Evolutionary conservation across 1,284 basidiomycete species (phyloP), one percentile per base, ranked within the genome.

Genomic region (Ceratobasidium sp.): DNA sequence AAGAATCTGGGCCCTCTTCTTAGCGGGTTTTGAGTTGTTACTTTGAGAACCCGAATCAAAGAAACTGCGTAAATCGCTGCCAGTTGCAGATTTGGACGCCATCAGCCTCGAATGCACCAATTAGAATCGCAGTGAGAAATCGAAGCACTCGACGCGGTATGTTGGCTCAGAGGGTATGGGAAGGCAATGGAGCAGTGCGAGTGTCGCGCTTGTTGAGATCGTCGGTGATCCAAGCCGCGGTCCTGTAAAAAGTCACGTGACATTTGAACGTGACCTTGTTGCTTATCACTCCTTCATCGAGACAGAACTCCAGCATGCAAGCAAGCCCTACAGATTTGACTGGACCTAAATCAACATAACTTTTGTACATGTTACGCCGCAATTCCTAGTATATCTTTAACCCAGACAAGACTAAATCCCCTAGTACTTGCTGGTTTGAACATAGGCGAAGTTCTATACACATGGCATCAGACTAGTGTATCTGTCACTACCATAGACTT

Each of bases 1-100:
- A 18, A 73, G 70, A 23, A 73, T 73, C 50, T 73, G 70, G 10
- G 16, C 38, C 14, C 60, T 73, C 70, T 73, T 73, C 41, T 73
- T 73, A 14, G n/a, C 54, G 23, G 70, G 70, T 23, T 73, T 73
- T 41, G 57, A 41, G 14, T 50, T 23, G 48, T 55, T 50, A 35
- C 44, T 73, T 50, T 73, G 70, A 23, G 65, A n/a, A n/a, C n/a
- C 57, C 33, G 70, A 57, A 44, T 33, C 54, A 59, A 70, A 70
- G 68, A 70, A 70, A 23, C 54, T 38, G 8, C 52, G 68, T 30
- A 70, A 59, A 38, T 44, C 33, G 8, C n/a, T 33, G 12, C 67
- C n/a, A 38, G 48, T 30, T 14, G 46, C 67, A 54, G 44, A 38
- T 38, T 69, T 52, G 30, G 67, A 50, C 10, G 67, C 16, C 67